A percentile compares a stretch with the other conserved stretches of the same genome.
Evolutionary conservation across 2,329 filamentous ascomycete genomes (phyloP).

Genomic region (Alternaria angustiovoidea): DNA sequence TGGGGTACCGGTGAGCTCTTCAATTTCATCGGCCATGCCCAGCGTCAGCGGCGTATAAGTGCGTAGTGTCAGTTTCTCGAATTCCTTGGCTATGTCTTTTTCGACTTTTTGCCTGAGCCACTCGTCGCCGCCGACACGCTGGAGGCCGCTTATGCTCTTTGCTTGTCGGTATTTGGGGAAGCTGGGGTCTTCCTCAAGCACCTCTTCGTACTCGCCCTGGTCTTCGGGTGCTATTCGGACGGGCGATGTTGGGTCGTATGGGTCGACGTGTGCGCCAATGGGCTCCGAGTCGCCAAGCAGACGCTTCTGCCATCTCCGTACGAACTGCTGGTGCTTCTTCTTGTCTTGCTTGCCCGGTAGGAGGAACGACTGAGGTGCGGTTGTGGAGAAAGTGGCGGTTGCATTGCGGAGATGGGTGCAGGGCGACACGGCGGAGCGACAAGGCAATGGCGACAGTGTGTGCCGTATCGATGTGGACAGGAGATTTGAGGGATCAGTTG

Average conservation of each 20-base stretch:
- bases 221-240: constrained; percentile 48
- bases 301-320: constrained; percentile 48
- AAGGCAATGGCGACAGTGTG: constrained; percentile 25
- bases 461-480: constrained; percentile 26
- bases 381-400: constrained; percentile 44
- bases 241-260: constrained; percentile 47
- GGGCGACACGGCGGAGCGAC: constrained; percentile 16
- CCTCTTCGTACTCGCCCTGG: constrained; percentile 45
- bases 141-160: constrained; percentile 51
- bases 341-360: constrained; percentile 43
- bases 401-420: constrained; percentile 19
- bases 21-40: constrained; percentile 42
- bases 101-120: constrained; percentile 50
- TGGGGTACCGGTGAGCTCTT: constrained; percentile 41
- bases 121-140: constrained; percentile 61
- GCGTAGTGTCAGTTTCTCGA: constrained; percentile 45
- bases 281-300: constrained; percentile 48
- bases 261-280: constrained; percentile 49
- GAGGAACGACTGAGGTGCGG: constrained; percentile 34
- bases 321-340: constrained; percentile 47
- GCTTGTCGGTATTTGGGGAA: constrained; percentile 23
- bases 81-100: constrained; percentile 38
- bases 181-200: constrained; percentile 32
- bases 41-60: constrained; percentile 44
- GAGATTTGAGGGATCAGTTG: constrained; percentile 38